A percentile compares a stretch with the other conserved stretches of the same genome.
These are phyloP conservation scores for Sabuloglossum arenarium DNA, from an alignment of 495 filamentous ascomycete genomes.

Conservation along the genomic window DNA sequence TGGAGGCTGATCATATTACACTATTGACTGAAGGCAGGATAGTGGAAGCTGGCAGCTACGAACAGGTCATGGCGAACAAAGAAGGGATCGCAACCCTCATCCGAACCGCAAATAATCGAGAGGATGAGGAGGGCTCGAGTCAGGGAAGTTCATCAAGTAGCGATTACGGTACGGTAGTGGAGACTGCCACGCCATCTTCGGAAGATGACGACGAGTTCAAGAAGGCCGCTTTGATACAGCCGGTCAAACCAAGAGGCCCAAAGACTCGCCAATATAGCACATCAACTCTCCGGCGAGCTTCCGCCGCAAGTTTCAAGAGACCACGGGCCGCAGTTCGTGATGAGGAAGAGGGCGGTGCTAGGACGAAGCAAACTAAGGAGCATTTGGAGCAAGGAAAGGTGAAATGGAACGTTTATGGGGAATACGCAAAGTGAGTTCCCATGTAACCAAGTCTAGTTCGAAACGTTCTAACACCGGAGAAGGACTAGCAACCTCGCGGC, in stretches of 20 bases:
- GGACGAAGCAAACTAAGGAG: conserved; percentile 73
- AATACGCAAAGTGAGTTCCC: conserved; percentile 5
- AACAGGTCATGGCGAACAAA: conserved; percentile 82
- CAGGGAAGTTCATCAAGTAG: conserved; percentile 30
- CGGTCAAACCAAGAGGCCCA: conserved; percentile 36
- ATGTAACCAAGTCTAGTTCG: background rate
- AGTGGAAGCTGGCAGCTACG: conserved; percentile 71
- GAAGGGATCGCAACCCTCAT: conserved; percentile 75
- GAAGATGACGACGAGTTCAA: conserved; percentile 32
- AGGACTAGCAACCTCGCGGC: conserved; percentile 80
- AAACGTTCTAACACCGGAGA: conserved; percentile 32
- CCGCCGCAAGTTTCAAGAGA: conserved; percentile 73
- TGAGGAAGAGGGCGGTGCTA: conserved; percentile 57
- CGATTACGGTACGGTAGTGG: conserved; percentile 33
- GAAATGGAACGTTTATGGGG: conserved; percentile 49
- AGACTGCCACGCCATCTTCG: conserved; percentile 18
- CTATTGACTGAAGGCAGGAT: conserved; percentile 68
- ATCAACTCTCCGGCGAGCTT: conserved; percentile 67
- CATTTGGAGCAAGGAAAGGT: conserved; percentile 84
- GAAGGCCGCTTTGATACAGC: conserved; percentile 49
- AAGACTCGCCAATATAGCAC: conserved; percentile 37
- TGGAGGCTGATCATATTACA: conserved; percentile 69
- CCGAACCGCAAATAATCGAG: conserved; percentile 48
- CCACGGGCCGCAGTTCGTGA: conserved; percentile 50
- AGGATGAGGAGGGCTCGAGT: conserved; percentile 34